Base-by-base conservation (phyloP, 805 yeast genomes). In the Candida endomychidarum region DNA sequence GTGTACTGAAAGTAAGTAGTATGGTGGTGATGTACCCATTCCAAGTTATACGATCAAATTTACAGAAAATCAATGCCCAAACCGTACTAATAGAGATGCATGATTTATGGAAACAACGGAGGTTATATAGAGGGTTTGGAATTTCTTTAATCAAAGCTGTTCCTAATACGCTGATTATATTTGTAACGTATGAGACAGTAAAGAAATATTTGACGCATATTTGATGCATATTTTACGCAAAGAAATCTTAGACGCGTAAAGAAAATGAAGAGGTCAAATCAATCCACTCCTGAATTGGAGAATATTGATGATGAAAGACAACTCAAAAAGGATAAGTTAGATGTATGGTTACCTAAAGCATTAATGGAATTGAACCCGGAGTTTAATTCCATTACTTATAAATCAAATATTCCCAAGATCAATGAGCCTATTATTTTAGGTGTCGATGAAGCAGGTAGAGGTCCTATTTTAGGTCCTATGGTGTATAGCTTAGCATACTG, bases 381-480 rank as follows among this genome's bases (percentile, higher is more conserved):
- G 2, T 66, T 67, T 37, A 56, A 58, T 8, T 67, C 85, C 2
- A 55, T 72, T 11, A 74, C 86, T 0, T 77, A 69, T 50, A 63
- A 59, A 29, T 71, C 86, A 0, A 64, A 60, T 0, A 61, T 81
- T 2, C 89, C 89, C 0, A 37, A 31, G 2, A 44, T 32, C 7
- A 56, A 78, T 14, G 18, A 20, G 2, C 23, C 40, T 9, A 74
- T 81, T 1, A 72, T 81, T 7, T 61, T 93, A 8, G 99, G 99
- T 1, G 96, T 93, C 1, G 99, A 93, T 60, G 99, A 93, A 58
- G 99, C 99, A 0, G 99, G 99, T 1, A 74, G 99, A 49, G 99
- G 99, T 0, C 99, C 99, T 0, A 97, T 95, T 0, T 54, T 95
- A 28, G 99, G 99, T 0, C 95, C 98, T 0, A 93, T 93, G 99